These are phyloP conservation scores for Rhizoctonia solani DNA, from an alignment of 1,284 basidiomycete genomes.

Conservation along the genomic window DNA sequence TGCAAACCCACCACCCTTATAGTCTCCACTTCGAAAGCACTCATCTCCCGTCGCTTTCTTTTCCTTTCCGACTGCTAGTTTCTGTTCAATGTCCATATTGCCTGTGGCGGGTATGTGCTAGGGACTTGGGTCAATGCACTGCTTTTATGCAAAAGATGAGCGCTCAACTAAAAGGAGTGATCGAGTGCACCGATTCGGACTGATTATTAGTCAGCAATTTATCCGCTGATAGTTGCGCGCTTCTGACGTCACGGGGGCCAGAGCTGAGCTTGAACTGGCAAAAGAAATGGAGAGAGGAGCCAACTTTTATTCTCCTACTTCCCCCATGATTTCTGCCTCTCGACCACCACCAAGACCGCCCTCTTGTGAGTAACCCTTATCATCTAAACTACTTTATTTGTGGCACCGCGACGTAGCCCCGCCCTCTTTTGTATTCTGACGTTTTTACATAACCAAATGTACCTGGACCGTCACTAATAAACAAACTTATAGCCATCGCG, in stretches of 20 bases:
- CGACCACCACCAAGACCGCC: neutral
- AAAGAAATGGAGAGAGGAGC: neutral
- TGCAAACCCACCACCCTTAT: conserved; percentile 60
- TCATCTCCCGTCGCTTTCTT: conserved; percentile 76
- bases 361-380: conserved; percentile 3
- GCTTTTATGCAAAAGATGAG: too few species aligned
- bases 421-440: neutral
- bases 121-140: too few species aligned
- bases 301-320: neutral
- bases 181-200: too few species aligned
- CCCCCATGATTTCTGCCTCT: neutral
- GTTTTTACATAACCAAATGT: neutral
- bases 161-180: too few species aligned
- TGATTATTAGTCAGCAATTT: neutral
- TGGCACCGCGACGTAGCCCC: neutral
- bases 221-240: neutral
- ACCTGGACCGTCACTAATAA: neutral
- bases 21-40: conserved; percentile 69
- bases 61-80: conserved; percentile 63
- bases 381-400: neutral
- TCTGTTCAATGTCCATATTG: conserved; percentile 50
- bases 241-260: conserved; percentile 10
- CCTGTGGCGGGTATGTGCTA: too few species aligned
- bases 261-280: neutral
- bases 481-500: conserved; percentile 6